Base-by-base conservation (phyloP, 805 yeast species). In the Trichomonascus vanleenenianus region DNA sequence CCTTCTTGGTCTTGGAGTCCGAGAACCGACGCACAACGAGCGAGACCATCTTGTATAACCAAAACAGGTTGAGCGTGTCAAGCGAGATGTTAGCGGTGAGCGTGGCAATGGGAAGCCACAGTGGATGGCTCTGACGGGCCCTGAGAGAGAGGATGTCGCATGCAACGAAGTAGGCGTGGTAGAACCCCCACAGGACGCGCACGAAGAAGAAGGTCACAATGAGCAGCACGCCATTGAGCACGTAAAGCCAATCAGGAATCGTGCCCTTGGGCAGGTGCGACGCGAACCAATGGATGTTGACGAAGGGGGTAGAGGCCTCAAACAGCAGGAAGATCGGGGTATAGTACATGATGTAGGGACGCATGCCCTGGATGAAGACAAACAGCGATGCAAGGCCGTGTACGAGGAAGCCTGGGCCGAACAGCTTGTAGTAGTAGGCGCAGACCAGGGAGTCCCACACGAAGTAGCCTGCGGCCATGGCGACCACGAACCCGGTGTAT, bases 301-400 rank as follows among this genome's bases (percentile, higher is more conserved):
- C 96, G 65, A 93, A 93, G 7, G 97, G 97, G 1, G 97, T 85
- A 40, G 95, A 83, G 35, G 85, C 73, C 66, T 93, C 98, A 64
- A 84, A 93, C 42, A 85, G 61, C 56, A 93, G 71, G 61, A 89
- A 93, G 16, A 81, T 78, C 1, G 95, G 91, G 22, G 85, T 75
- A 78, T 84, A 83, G 42, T 88, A 83, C 63, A 82, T 79, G 59
- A 86, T 77, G 63, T 80, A 85, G 2, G 96, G 96, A 30, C 70
- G 61, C 49, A 84, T 70, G 1, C 86, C 72, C 43, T 76, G 64
- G 1, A 66, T 57, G 60, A 89, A 85, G 34, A 86, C 95, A 56
- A 75, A 75, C 45, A 87, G 63, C 0, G 97, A 87, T 1, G 89
- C 88, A 35, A 77, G 54, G 0, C 94, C 97, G 60, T 93, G 98